Conservation (phyloP, 2,329 filamentous ascomycete genomes). For the Huntiella savannae region DNA sequence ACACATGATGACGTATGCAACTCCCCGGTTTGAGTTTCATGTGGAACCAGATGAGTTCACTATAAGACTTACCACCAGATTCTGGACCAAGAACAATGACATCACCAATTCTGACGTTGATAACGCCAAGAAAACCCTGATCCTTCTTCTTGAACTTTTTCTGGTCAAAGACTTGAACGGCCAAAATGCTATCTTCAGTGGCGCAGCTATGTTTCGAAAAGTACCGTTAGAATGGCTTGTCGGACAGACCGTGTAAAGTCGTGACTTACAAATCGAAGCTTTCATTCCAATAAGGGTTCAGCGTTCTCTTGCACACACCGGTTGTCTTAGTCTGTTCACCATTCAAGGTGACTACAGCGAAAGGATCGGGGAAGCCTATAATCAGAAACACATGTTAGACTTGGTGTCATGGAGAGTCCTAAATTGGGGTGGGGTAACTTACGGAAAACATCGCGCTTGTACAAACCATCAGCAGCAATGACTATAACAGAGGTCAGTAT, state of each 20-base stretch:
- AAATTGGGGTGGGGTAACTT: conserved; percentile 24
- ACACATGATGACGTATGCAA: background rate
- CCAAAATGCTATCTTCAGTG: conserved; percentile 88
- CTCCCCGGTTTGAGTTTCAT: background rate
- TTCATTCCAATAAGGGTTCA: conserved; percentile 99
- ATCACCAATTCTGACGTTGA: conserved; percentile 90
- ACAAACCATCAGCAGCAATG: conserved; percentile 93
- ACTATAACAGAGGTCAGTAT: conserved; percentile 38
- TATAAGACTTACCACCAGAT: conserved; percentile 52
- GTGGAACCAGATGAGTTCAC: background rate
- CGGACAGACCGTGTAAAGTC: background rate
- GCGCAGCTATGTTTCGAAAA: conserved; percentile 41
- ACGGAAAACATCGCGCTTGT: conserved; percentile 99
- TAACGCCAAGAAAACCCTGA: conserved; percentile 84
- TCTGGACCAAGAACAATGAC: conserved; percentile 79
- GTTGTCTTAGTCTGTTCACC: conserved; percentile 99
- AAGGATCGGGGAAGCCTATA: conserved; percentile 87
- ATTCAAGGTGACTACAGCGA: conserved; percentile 89
- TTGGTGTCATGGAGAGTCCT: no score
- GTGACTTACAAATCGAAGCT: conserved; percentile 80
- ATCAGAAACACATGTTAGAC: background rate
- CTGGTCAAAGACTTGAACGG: conserved; percentile 97
- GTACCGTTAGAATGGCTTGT: background rate
- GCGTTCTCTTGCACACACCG: conserved; percentile 83
- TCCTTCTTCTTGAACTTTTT: conserved; percentile 99